phyloP scores from a whole-genome alignment of 768 basidiomycete species.

The Podaxis sp. region DNA sequence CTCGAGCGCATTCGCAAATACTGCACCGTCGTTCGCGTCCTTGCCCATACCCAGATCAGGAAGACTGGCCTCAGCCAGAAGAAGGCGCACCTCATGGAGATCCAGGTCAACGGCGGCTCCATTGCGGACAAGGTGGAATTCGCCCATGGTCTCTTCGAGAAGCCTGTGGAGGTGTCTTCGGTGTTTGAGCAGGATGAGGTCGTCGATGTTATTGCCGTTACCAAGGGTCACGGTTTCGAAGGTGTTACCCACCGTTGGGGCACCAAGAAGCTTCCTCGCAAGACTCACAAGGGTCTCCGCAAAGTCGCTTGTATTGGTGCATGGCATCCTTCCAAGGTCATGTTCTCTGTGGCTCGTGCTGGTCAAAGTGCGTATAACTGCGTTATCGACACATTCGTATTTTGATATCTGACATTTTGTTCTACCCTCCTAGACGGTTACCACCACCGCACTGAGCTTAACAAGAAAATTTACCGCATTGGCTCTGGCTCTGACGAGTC shows the following conservation, averaged over 20 bases:
- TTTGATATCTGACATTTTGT: constrained; percentile 5
- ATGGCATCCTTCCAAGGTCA: constrained; percentile 99
- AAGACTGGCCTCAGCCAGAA: constrained; percentile 98
- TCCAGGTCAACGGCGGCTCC: constrained; percentile 97
- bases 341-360: constrained; percentile 99
- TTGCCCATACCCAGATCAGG: constrained; percentile 98
- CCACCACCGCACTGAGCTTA: constrained; percentile 95
- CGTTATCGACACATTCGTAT: not conserved
- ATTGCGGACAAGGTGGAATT: constrained; percentile 97
- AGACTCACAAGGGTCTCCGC: constrained; percentile 99
- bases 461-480: constrained; percentile 99
- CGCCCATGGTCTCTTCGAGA: constrained; percentile 92
- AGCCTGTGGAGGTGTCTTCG: constrained; percentile 78
- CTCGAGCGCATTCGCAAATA: constrained; percentile 99
- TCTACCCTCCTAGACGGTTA: constrained; percentile 64
- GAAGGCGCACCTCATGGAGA: constrained; percentile 99
- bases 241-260: constrained; percentile 99
- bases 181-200: constrained; percentile 97
- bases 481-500: constrained; percentile 71
- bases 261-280: constrained; percentile 96
- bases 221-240: constrained; percentile 99
- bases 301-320: constrained; percentile 99
- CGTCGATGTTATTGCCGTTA: constrained; percentile 96
- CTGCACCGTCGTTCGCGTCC: constrained; percentile 99
- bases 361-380: constrained; percentile 84